These are phyloP conservation scores for Lathyrus tuberosus DNA, from an alignment of 306 rosid genomes.

Conservation along the genomic window DNA sequence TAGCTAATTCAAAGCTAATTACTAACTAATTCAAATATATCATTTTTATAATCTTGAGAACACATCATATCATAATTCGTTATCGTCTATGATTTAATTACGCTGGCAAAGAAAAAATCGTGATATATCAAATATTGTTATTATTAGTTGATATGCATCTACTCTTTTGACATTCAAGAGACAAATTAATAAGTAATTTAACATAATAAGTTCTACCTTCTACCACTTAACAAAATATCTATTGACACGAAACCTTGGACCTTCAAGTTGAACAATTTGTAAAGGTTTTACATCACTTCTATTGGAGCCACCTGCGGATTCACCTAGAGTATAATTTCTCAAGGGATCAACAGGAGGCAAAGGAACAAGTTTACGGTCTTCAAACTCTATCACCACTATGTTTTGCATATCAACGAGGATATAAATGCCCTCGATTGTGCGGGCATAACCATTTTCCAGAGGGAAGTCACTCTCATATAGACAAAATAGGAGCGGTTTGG, in stretches of 20 bases:
- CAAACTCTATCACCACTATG: slow-evolving; percentile 85
- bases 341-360: slow-evolving; percentile 95
- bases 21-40: too few species aligned
- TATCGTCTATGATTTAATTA: too few species aligned
- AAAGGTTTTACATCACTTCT: slow-evolving; percentile 90
- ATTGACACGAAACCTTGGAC: slow-evolving; percentile 90
- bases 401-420: slow-evolving; percentile 91
- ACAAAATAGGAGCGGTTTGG: slow-evolving; percentile 86
- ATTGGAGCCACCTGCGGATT: slow-evolving; percentile 84
- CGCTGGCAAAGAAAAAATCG: slow-evolving; percentile 29
- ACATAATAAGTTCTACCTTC: slow-evolving; percentile 62
- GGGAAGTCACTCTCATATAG: slow-evolving; percentile 95
- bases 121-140: slow-evolving; percentile 17
- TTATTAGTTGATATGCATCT: not conserved
- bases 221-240: slow-evolving; percentile 89
- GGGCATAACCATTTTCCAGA: slow-evolving; percentile 95
- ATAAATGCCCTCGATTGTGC: slow-evolving; percentile 87
- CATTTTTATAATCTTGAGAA: too few species aligned
- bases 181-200: slow-evolving; percentile 17
- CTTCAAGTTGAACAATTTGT: slow-evolving; percentile 85
- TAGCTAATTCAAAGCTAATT: too few species aligned
- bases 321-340: slow-evolving; percentile 89
- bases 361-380: slow-evolving; percentile 88
- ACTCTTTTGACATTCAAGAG: slow-evolving; percentile 21
- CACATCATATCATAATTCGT: too few species aligned